A percentile compares a stretch with the other conserved stretches of the same genome.
These are phyloP conservation scores for Selenicereus undatus DNA, from an alignment of 148 eudicot species.

Conservation along the genomic window DNA sequence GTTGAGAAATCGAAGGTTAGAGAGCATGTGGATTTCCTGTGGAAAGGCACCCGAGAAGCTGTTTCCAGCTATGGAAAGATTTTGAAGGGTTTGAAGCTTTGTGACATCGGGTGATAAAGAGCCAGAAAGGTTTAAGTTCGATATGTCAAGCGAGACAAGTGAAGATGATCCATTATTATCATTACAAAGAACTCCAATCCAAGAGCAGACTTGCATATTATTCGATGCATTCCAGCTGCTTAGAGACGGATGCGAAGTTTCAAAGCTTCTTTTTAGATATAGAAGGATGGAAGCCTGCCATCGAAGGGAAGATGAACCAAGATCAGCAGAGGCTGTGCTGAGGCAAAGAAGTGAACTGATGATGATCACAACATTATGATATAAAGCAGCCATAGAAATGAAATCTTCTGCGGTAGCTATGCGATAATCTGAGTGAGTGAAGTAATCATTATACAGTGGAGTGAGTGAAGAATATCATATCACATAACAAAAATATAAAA, in stretches of 20 bases:
- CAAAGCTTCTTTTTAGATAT: background rate
- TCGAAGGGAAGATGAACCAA: background rate
- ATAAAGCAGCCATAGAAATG: constrained; percentile 3
- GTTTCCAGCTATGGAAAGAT: constrained; percentile 3
- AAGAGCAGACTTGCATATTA: background rate
- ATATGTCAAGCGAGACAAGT: constrained; percentile 36
- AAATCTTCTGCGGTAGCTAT: background rate
- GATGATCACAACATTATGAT: background rate
- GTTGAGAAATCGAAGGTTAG: background rate
- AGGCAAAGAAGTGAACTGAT: background rate
- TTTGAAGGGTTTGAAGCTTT: constrained; percentile 12
- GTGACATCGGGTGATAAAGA: constrained; percentile 45
- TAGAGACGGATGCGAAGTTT: background rate
- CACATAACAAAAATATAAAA: background rate
- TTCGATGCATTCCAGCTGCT: constrained; percentile 6
- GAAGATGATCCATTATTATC: background rate
- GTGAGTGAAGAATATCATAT: background rate
- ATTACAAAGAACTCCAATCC: background rate
- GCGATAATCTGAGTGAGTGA: background rate
- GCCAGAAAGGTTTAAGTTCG: constrained; percentile 39
- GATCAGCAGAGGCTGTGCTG: background rate
- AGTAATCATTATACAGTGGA: background rate
- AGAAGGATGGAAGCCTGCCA: constrained; percentile 1
- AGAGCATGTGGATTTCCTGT: background rate
- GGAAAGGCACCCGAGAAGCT: constrained; percentile 8